A percentile compares a stretch with the other conserved stretches of the same genome.
Evolutionary conservation across 202 grass and related monocot genomes (phyloP).

Genomic region (Bolboschoenoplectus hybrid): DNA sequence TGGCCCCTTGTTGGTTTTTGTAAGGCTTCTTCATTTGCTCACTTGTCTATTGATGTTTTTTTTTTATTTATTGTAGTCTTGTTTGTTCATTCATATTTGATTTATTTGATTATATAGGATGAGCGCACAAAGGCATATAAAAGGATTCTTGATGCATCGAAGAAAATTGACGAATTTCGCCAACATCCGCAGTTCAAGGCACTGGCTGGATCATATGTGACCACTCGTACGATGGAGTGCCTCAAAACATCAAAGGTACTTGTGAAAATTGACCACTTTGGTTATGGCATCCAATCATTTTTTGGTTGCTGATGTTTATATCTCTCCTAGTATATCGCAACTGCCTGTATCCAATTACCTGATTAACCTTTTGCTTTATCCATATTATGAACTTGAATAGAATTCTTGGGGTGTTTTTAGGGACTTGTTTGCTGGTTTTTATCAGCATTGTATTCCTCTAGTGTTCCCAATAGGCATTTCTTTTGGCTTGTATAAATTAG

Average conservation of each 20-base stretch:
- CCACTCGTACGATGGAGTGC: constrained; percentile 64
- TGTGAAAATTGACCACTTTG: not conserved
- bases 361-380: not conserved
- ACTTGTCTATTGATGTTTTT: constrained; percentile 24
- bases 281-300: not conserved
- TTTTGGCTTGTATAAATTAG: constrained; percentile 14
- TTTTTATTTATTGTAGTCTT: constrained; percentile 31
- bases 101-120: constrained; percentile 65
- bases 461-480: not conserved
- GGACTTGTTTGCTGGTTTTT: not conserved
- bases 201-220: constrained; percentile 68
- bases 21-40: constrained; percentile 48
- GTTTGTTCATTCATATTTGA: constrained; percentile 32
- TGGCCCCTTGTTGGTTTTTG: constrained; percentile 74
- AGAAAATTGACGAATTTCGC: constrained; percentile 72
- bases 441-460: not conserved
- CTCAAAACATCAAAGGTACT: constrained; percentile 84
- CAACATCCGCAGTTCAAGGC: constrained; percentile 74
- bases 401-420: not conserved
- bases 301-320: constrained; percentile 14
- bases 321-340: not conserved
- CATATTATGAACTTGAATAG: not conserved
- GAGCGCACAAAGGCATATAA: constrained; percentile 82
- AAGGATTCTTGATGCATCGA: constrained; percentile 71
- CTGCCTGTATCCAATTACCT: not conserved